A percentile compares a stretch with the other conserved stretches of the same genome.
These are phyloP conservation scores for Silybum marianum DNA, from an alignment of 129 eudicot genomes.

Conservation along the genomic window DNA sequence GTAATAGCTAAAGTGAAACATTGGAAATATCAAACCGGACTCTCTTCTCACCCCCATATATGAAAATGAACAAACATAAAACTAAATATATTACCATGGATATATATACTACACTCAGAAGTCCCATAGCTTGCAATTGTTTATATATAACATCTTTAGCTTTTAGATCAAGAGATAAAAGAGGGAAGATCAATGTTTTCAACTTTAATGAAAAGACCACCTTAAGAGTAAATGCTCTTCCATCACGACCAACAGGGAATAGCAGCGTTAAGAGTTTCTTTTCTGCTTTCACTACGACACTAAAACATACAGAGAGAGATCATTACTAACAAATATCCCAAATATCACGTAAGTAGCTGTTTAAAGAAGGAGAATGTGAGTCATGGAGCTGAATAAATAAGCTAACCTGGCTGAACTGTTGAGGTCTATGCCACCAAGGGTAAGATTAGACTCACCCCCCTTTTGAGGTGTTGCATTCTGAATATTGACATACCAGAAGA, in stretches of 20 bases:
- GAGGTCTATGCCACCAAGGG: slow-evolving; percentile 98
- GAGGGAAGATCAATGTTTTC: background rate
- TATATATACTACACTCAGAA: background rate
- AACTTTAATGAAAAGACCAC: slow-evolving; percentile 27
- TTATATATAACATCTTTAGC: background rate
- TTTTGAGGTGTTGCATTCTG: slow-evolving; percentile 76
- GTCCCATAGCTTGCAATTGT: background rate
- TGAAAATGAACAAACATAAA: background rate
- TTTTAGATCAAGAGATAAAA: background rate
- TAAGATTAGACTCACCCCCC: slow-evolving; percentile 80
- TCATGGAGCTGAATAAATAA: slow-evolving; percentile 9
- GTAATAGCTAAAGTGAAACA: background rate
- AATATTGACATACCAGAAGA: slow-evolving; percentile 15
- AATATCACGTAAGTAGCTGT: background rate
- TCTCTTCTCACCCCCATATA: background rate
- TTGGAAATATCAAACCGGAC: background rate
- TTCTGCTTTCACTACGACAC: slow-evolving; percentile 89
- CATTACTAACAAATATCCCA: background rate
- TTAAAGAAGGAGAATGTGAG: background rate
- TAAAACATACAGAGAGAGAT: slow-evolving; percentile 34
- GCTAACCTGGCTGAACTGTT: slow-evolving; percentile 99
- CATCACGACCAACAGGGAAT: slow-evolving; percentile 90
- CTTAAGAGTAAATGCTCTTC: slow-evolving; percentile 95
- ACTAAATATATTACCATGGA: background rate
- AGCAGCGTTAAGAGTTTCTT: slow-evolving; percentile 82